Base-by-base conservation (phyloP, 495 filamentous ascomycete genomes). In the Podospora conica region DNA sequence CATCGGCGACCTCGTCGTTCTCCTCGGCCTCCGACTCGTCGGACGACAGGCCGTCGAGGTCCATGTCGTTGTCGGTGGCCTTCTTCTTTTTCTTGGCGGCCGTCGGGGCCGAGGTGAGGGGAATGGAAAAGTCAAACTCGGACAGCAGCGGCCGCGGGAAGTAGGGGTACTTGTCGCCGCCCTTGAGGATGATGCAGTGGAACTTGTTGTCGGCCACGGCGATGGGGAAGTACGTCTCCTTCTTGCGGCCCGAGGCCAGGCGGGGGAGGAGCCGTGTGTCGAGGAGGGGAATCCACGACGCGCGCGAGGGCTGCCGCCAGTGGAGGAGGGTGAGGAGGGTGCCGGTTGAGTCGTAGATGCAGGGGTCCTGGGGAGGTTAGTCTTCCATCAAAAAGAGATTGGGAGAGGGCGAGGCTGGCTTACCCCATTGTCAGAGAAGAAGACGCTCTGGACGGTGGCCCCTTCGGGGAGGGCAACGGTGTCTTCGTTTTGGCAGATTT, bases 121-220 rank as follows among this genome's bases (percentile, higher is more conserved):
- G 95, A 23, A 98, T 85, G 56, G 87, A 83, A 79, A 98, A 96
- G 53, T 94, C 92, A 71, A 98, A 98, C 76, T 98, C 95, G 66
- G 86, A 91, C 48, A 98, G 89, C 54, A 97, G 79, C 0, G 95
- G 93, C 6, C 92, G 88, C 0, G 95, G 95, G 80, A 97, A 98
- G 81, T 96, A 97, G 3, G 95, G 95, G 74, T 97, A 87, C 72
- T 89, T 84, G 71, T 98, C 96, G 12, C 88, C 90, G 63, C 95
- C 95, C 73, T 98, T 98, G 69, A 98, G 88, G 69, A 98, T 98
- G 77, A 98, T 97, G 78, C 96, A 98, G 80, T 98, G 93, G 77
- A 98, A 98, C 72, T 91, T 96, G 68, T 88, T 84, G 68, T 93
- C 87, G 18, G 93, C 92, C 2, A 97, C 93, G 10, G 94, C 95